Percentiles rank a stretch among this genome's conserved stretches.
Conservation (phyloP, 2,329 filamentous ascomycete genomes). For the Periglandula ipomoeae region DNA sequence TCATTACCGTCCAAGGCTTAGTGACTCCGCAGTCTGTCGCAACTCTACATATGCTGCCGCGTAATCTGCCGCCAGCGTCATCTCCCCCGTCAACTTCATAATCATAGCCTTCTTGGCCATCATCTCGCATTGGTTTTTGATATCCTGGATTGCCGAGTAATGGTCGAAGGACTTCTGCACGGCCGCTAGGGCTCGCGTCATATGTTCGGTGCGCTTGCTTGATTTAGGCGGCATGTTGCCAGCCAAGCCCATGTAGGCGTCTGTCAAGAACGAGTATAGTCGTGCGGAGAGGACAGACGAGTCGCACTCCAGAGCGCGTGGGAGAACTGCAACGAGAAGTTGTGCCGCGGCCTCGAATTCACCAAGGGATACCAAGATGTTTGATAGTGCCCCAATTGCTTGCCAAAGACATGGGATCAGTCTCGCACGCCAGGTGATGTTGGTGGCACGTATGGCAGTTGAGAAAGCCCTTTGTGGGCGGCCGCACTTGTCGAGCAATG, state of each 20-base stretch:
- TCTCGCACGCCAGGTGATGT: slow-evolving; percentile 60
- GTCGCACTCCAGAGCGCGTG: slow-evolving; percentile 66
- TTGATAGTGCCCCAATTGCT: slow-evolving; percentile 56
- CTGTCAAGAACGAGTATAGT: slow-evolving; percentile 62
- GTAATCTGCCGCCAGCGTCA: slow-evolving; percentile 53
- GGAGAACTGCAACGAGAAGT: slow-evolving; percentile 61
- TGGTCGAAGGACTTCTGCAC: slow-evolving; percentile 54
- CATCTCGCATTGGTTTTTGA: slow-evolving; percentile 65
- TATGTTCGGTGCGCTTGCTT: slow-evolving; percentile 41
- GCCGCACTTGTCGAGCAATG: slow-evolving; percentile 58
- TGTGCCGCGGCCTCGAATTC: slow-evolving; percentile 61
- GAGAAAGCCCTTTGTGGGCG: slow-evolving; percentile 69
- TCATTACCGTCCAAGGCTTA: slow-evolving; percentile 16
- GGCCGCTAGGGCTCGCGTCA: slow-evolving; percentile 49
- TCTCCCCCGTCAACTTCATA: slow-evolving; percentile 60
- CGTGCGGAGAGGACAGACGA: slow-evolving; percentile 52
- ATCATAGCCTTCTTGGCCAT: slow-evolving; percentile 75
- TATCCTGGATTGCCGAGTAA: slow-evolving; percentile 56
- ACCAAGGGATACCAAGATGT: slow-evolving; percentile 57
- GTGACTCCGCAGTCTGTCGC: slow-evolving; percentile 28
- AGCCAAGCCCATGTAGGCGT: slow-evolving; percentile 71
- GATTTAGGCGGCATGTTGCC: slow-evolving; percentile 38
- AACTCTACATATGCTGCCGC: slow-evolving; percentile 56
- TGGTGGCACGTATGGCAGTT: slow-evolving; percentile 64
- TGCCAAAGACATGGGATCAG: slow-evolving; percentile 65